Conservation (phyloP, 257 asterid genomes). For the Jacaranda mimosifolia region DNA sequence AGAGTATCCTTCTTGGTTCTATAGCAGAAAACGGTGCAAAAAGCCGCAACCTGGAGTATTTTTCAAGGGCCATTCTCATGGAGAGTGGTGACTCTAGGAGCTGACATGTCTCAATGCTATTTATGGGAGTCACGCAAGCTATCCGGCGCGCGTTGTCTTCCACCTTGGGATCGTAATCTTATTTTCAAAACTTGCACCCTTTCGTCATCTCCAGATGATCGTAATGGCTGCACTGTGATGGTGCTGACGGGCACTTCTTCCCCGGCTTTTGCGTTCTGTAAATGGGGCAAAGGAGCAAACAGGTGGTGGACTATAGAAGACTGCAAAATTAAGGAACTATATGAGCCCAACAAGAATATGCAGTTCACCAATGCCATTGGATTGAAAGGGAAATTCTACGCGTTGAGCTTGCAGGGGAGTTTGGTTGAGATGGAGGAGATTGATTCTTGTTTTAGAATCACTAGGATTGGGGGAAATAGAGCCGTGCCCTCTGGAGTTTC, state of each 20-base stretch:
- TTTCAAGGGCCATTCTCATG: constrained; percentile 37
- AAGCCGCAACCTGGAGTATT: background rate
- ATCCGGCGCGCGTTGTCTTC: background rate
- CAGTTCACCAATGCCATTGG: constrained; percentile 41
- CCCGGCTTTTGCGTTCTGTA: constrained; percentile 18
- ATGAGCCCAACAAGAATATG: constrained; percentile 31
- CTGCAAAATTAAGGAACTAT: constrained; percentile 26
- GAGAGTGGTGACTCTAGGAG: constrained; percentile 23
- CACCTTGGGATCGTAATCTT: background rate
- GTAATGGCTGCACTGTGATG: background rate
- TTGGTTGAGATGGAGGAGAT: constrained; percentile 34
- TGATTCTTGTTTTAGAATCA: constrained; percentile 35
- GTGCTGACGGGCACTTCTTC: constrained; percentile 12
- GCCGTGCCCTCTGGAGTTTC: constrained; percentile 44
- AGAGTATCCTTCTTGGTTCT: background rate
- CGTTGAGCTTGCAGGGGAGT: constrained; percentile 40
- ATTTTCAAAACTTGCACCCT: constrained; percentile 25
- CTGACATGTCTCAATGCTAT: background rate
- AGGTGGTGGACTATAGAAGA: background rate
- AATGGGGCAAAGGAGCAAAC: background rate
- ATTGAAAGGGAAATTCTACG: constrained; percentile 44
- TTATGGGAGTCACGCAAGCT: background rate
- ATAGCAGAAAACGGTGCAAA: background rate
- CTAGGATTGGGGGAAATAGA: constrained; percentile 30
- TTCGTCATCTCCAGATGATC: background rate